Percentiles rank a stretch among this genome's conserved stretches.
phyloP scores from a whole-genome alignment of 768 basidiomycete genomes.

The Lepiota venenata region DNA sequence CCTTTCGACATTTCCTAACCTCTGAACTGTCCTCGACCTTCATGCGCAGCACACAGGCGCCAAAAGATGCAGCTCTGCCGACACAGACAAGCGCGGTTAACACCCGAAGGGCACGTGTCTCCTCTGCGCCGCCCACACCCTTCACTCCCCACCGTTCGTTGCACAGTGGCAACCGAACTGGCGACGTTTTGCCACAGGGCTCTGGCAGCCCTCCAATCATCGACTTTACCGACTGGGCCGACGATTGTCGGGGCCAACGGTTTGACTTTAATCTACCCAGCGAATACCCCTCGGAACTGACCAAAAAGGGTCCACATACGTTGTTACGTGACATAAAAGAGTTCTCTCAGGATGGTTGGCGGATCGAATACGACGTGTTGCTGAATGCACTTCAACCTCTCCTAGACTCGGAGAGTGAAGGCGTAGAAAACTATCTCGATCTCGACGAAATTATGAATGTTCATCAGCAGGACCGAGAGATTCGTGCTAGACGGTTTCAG shows the following conservation, averaged over 20 bases:
- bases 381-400: neutral
- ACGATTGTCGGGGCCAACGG: conserved; percentile 21
- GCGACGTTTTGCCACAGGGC: neutral
- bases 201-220: conserved; percentile 20
- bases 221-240: conserved; percentile 24
- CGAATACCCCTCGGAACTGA: conserved; percentile 3
- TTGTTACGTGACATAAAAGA: neutral
- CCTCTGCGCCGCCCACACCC: neutral
- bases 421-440: neutral
- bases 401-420: neutral
- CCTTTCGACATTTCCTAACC: no score
- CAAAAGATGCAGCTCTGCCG: no score
- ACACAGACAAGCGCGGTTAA: no score
- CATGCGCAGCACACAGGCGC: no score
- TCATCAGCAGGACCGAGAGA: neutral
- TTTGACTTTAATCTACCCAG: conserved; percentile 15
- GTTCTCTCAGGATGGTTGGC: neutral
- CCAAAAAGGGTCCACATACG: neutral
- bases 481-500: neutral
- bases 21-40: no score
- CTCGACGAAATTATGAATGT: neutral
- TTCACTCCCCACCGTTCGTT: neutral
- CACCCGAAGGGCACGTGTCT: neutral
- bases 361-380: neutral
- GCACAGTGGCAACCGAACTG: neutral